These are phyloP conservation scores for Kuraishia piskuri DNA, from an alignment of 805 yeast species.

Conservation along the genomic window DNA sequence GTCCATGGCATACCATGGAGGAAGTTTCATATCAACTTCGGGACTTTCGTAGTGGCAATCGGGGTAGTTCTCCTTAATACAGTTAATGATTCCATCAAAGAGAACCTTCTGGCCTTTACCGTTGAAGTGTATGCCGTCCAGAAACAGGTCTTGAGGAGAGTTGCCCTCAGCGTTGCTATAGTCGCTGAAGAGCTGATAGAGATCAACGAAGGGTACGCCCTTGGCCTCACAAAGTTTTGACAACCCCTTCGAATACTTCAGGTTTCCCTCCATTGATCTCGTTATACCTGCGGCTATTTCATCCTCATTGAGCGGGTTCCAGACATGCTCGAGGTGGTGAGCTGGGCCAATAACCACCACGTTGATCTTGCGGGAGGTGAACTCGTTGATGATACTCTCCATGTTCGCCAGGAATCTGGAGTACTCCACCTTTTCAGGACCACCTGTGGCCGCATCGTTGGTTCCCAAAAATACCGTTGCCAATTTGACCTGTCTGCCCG, in stretches of 20 bases:
- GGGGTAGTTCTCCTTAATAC: constrained; percentile 26
- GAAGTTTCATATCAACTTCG: constrained; percentile 9
- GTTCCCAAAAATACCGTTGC: constrained; percentile 72
- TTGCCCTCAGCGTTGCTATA: constrained; percentile 22
- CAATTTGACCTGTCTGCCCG: constrained; percentile 22
- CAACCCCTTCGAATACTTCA: constrained; percentile 43
- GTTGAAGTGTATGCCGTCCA: constrained; percentile 39
- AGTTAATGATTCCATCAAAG: constrained; percentile 22
- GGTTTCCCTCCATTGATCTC: constrained; percentile 37
- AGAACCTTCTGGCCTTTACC: constrained; percentile 29
- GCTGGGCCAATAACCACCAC: constrained; percentile 60
- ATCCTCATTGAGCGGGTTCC: constrained; percentile 26
- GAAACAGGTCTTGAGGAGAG: constrained; percentile 14
- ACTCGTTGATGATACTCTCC: constrained; percentile 28
- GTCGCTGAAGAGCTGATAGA: constrained; percentile 34
- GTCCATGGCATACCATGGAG: constrained; percentile 13
- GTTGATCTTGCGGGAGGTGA: constrained; percentile 33
- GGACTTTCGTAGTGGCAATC: constrained; percentile 15
- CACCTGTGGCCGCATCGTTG: constrained; percentile 53
- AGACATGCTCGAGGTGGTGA: constrained; percentile 35
- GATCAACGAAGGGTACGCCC: constrained; percentile 50
- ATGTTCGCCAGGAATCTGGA: constrained; percentile 42
- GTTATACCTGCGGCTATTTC: constrained; percentile 29
- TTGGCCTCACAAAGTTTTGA: constrained; percentile 32
- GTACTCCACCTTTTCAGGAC: constrained; percentile 36